Base-by-base conservation (phyloP, 371 early-diverging fungal species). In the Coemansia sp. region DNA sequence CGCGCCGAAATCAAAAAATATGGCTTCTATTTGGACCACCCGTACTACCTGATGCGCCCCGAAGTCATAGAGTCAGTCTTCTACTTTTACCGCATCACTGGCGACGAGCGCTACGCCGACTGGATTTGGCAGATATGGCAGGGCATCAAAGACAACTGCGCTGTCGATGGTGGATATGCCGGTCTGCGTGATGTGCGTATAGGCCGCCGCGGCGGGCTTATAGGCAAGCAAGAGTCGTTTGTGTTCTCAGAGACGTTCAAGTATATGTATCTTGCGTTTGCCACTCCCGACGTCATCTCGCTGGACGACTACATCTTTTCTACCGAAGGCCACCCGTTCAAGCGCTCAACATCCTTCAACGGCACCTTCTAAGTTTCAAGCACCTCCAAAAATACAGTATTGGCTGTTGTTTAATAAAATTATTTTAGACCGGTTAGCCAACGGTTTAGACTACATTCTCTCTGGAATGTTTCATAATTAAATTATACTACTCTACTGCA, bases 1-100 rank as follows among this genome's bases (percentile, higher is more conserved):
- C 59, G 69, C 14, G 21, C 40, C 4, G 71, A 69, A 51, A 67
- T 75, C 59, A 71, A 70, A 50, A 71, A 78, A 42, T 66, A 71
- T 44, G 81, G 81, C 0, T 79, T 79, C 63, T 71, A 71, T 25
- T 59, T 79, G 9, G 71, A 73, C 50, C 68, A 69, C 30, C 75
- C 75, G 2, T 68, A 68, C 63, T 81, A 79, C 16, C 57, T 79
- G 39, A 67, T 93, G 64, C 84, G 97, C 18, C 97, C 97, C 18
- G 97, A 96, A 73, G 90, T 91, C 3, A 82, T 95, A 18, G 97
- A 96, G 80, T 89, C 90, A 53, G 74, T 95, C 39, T 94, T 94
- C 79, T 81, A 89, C 39, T 64, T 94, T 62, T 93, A 86, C 74
- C 84, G 94, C 40, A 82, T 92, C 39, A 95, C 97, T 12, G 91